phyloP scores from a whole-genome alignment of 257 asterid species.

The Jasminum sambac region DNA sequence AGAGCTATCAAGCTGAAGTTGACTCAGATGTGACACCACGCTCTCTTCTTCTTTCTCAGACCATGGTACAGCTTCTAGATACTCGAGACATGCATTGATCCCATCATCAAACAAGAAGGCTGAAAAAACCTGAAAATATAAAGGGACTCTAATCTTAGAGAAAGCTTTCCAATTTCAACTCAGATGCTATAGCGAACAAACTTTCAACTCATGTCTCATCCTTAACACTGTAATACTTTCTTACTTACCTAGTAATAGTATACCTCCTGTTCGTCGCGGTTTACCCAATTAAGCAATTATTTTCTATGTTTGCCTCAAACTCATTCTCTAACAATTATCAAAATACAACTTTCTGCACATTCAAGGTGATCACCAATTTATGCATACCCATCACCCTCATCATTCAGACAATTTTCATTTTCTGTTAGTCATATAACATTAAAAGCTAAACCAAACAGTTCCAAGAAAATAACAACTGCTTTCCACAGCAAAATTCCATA shows the following conservation, averaged over 20 bases:
- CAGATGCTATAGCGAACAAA: no score
- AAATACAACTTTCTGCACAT: not conserved
- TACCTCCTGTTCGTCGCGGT: not conserved
- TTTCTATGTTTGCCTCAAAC: not conserved
- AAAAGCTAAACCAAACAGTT: not conserved
- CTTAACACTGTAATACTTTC: constrained; percentile 6
- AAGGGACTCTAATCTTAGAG: constrained; percentile 16
- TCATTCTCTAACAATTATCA: not conserved
- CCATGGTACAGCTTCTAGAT: constrained; percentile 91
- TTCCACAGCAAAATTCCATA: not conserved
- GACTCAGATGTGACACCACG: constrained; percentile 53
- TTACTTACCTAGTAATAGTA: not conserved
- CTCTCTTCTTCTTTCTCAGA: constrained; percentile 74
- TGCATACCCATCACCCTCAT: no score
- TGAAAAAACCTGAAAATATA: constrained; percentile 59
- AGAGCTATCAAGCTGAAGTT: constrained; percentile 54
- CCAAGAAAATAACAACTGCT: constrained; percentile 1
- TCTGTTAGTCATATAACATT: no score
- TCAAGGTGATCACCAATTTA: not conserved
- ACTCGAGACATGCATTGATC: constrained; percentile 68
- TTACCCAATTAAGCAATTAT: not conserved
- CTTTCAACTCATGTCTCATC: not conserved
- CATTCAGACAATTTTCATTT: not conserved
- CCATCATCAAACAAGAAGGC: constrained; percentile 80
- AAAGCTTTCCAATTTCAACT: not conserved